A percentile compares a stretch with the other conserved stretches of the same genome.
phyloP scores from a whole-genome alignment of 2,329 filamentous ascomycete species.

The Plectosphaerella plurivora region DNA sequence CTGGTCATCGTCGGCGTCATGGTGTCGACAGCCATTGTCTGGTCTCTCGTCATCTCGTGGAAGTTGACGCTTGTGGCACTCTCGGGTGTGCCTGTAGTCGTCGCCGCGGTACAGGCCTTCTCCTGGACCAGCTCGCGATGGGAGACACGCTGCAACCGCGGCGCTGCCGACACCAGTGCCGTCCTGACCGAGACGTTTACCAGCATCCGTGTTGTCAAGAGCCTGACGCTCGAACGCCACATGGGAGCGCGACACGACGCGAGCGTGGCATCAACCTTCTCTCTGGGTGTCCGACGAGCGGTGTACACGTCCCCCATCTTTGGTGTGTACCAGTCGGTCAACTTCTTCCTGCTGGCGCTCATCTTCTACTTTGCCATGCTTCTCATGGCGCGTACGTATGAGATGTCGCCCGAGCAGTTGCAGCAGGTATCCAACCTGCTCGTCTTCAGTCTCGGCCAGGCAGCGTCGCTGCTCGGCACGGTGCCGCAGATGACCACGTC shows the following conservation, averaged over 20 bases:
- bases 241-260: constrained; percentile 61
- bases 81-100: constrained; percentile 62
- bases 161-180: constrained; percentile 53
- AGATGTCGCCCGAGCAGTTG: constrained; percentile 50
- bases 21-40: constrained; percentile 61
- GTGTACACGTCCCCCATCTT: constrained; percentile 66
- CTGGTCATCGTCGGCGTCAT: constrained; percentile 64
- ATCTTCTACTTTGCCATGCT: constrained; percentile 79
- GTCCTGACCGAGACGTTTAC: constrained; percentile 72
- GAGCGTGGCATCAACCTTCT: constrained; percentile 47
- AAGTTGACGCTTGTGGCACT: constrained; percentile 75
- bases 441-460: constrained; percentile 75
- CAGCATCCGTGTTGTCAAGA: constrained; percentile 74
- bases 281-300: constrained; percentile 61
- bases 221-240: constrained; percentile 67
- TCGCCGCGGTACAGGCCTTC: constrained; percentile 61
- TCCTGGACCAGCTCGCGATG: constrained; percentile 62
- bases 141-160: constrained; percentile 65
- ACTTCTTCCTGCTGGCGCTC: constrained; percentile 69
- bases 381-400: constrained; percentile 47
- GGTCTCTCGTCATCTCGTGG: constrained; percentile 74
- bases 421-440: constrained; percentile 77
- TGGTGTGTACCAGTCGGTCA: constrained; percentile 71
- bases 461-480: constrained; percentile 63
- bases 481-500: constrained; percentile 79